Evolutionary conservation across 495 filamentous ascomycete genomes (phyloP), one percentile per base, ranked within the genome.

Genomic region (Penicillium lividum): DNA sequence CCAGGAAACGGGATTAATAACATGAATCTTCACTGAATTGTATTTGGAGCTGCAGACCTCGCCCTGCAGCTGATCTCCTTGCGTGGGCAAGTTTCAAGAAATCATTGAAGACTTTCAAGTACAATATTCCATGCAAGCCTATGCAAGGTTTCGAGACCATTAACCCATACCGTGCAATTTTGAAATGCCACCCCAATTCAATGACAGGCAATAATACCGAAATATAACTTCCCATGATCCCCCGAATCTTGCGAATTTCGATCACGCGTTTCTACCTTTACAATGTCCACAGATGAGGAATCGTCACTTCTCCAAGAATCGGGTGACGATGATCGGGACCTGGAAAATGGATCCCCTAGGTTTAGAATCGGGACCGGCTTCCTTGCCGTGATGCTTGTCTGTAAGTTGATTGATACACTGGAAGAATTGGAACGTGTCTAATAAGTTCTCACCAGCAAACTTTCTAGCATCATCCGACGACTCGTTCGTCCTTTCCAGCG

Each of bases 301-400:
- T 49, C 46, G 4, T 18, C 10, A 13, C 46, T 49, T 31, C 28
- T 49, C 28, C 46, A 49, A n/a, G 31, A 11, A 7, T 18, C 46
- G 10, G 7, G n/a, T 30, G n/a, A 5, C 46, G 27, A 8, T 6
- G 27, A 49, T 13, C 46, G 31, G 13, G 46, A 49, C 7, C 2
- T 49, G 46, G 46, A 49, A 18, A 49, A 49, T 49, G 46, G 27
- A 49, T n/a, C 46, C 6, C 15, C 28, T 7, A 49, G 28, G 31
- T 29, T 28, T 6, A 49, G 31, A 3, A 49, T 49, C 10, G 46
- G 25, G 15, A 29, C 10, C 27, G 16, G 46, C 28, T 49, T 49
- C 15, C 28, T 49, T 5, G 28, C 46, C n/a, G 46, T 49, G 46
- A 49, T 49, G 46, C 28, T 49, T 8, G 6, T 49, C 3, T 49